Conservation (phyloP, 1,284 basidiomycete genomes). For the Fomitopsis schrenkii region DNA sequence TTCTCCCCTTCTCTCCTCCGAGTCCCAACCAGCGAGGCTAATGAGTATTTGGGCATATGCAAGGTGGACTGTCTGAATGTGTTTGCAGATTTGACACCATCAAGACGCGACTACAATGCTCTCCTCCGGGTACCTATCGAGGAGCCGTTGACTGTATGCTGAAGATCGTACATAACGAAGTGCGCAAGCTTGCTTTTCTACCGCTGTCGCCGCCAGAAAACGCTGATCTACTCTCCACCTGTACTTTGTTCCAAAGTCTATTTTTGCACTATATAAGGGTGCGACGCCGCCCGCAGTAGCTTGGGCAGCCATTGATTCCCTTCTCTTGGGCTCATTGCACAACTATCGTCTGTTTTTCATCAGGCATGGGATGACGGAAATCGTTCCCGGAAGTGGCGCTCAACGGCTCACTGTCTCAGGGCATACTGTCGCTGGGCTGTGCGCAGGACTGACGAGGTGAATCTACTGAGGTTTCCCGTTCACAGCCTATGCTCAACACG, state of each 20-base stretch:
- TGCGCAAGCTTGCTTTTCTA: slow-evolving; percentile 18
- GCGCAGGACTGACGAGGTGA: slow-evolving; percentile 76
- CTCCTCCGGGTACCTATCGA: slow-evolving; percentile 64
- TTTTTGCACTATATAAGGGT: slow-evolving; percentile 62
- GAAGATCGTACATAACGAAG: slow-evolving; percentile 65
- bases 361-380: slow-evolving; percentile 50
- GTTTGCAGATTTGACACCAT: slow-evolving; percentile 64
- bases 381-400: slow-evolving; percentile 36
- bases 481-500: background rate
- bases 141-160: slow-evolving; percentile 65
- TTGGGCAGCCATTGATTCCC: slow-evolving; percentile 74
- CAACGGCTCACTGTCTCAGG: slow-evolving; percentile 53
- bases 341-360: slow-evolving; percentile 67
- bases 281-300: slow-evolving; percentile 73
- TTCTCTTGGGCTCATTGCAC: slow-evolving; percentile 72
- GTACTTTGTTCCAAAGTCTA: slow-evolving; percentile 13
- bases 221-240: background rate
- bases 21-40: background rate
- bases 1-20: background rate
- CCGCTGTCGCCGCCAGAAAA: background rate
- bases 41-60: background rate
- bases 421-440: slow-evolving; percentile 67
- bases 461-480: background rate
- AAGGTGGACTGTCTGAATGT: background rate
- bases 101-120: slow-evolving; percentile 70